Evolutionary conservation across 2,329 filamentous ascomycete genomes (phyloP).

Genomic region (Fragosphaeria purpurea): DNA sequence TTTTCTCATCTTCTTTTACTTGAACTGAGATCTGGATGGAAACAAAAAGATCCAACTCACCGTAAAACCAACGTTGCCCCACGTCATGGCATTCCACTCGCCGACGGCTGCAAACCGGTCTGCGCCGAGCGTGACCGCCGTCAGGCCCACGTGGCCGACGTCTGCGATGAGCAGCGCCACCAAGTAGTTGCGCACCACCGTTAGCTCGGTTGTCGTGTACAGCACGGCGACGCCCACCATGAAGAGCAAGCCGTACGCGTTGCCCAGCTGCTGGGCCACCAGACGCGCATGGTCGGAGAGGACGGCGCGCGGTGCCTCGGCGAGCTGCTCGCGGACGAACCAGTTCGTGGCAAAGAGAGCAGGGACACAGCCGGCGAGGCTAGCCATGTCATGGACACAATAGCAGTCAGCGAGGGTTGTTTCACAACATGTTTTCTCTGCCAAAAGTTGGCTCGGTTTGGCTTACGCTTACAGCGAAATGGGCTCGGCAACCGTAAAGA

Average conservation of each 20-base stretch:
- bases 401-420: no score
- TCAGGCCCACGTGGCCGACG: constrained; percentile 56
- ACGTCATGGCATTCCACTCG: constrained; percentile 60
- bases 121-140: constrained; percentile 47
- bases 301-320: constrained; percentile 24
- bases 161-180: constrained; percentile 56
- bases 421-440: no score
- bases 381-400: constrained; percentile 19
- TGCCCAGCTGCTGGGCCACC: constrained; percentile 59
- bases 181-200: constrained; percentile 57
- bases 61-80: constrained; percentile 62
- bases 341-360: constrained; percentile 46
- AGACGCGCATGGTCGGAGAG: constrained; percentile 35
- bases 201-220: constrained; percentile 53
- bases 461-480: constrained; percentile 48
- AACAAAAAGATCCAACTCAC: constrained; percentile 25
- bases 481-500: constrained; percentile 61
- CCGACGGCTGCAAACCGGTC: constrained; percentile 41
- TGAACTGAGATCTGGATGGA: no score
- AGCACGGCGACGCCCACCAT: constrained; percentile 55
- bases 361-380: constrained; percentile 48
- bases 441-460: neutral
- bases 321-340: constrained; percentile 56
- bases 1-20: no score
- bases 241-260: constrained; percentile 56